Conservation (phyloP, 2,329 filamentous ascomycete species). For the Sporothrix euskadiensis region DNA sequence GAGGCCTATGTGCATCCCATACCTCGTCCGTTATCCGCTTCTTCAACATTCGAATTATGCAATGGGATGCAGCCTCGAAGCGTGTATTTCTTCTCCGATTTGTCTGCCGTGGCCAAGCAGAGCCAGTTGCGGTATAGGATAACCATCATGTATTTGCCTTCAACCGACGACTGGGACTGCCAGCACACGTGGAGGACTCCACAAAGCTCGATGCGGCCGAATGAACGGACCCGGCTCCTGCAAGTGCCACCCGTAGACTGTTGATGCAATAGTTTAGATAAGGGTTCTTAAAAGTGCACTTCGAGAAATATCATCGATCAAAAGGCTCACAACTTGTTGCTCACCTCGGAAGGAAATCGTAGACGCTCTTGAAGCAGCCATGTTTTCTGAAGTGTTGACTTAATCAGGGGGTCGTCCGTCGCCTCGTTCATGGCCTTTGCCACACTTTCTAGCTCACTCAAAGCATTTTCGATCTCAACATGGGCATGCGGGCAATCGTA, state of each 20-base stretch:
- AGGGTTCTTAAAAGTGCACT: not conserved
- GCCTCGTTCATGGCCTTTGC: constrained; percentile 80
- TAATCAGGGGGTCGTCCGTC: constrained; percentile 72
- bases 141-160: constrained; percentile 81
- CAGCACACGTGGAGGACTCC: constrained; percentile 83
- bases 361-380: constrained; percentile 83
- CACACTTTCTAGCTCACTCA: constrained; percentile 70
- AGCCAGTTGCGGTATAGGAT: constrained; percentile 80
- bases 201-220: constrained; percentile 79
- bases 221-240: constrained; percentile 69
- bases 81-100: constrained; percentile 66
- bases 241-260: constrained; percentile 55
- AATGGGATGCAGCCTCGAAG: constrained; percentile 74
- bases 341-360: constrained; percentile 70
- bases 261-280: not conserved
- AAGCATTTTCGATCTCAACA: constrained; percentile 72
- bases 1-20: constrained; percentile 33
- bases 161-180: constrained; percentile 66
- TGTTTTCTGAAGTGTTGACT: constrained; percentile 73
- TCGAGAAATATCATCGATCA: not conserved
- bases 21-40: constrained; percentile 75
- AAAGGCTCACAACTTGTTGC: not conserved
- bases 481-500: constrained; percentile 83
- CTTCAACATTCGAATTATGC: constrained; percentile 65
- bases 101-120: constrained; percentile 69